Conservation (phyloP, 2,329 filamentous ascomycete species). For the Botrytis hyacinthi region DNA sequence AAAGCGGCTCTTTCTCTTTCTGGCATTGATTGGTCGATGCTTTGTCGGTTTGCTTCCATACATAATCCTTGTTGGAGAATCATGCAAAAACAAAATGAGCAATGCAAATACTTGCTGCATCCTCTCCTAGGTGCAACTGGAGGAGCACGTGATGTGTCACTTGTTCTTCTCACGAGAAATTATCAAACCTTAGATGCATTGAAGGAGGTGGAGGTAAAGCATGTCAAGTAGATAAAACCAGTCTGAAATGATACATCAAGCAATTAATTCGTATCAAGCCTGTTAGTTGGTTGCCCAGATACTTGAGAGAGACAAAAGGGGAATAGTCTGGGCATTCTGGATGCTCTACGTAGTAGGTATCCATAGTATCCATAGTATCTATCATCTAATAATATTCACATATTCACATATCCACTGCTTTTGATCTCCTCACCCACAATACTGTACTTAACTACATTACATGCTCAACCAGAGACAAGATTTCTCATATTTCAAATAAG, state of each 20-base stretch:
- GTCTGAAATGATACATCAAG: not conserved
- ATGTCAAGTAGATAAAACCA: not conserved
- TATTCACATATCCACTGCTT: not conserved
- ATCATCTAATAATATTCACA: not conserved
- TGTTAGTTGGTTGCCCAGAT: not conserved
- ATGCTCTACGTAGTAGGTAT: not conserved
- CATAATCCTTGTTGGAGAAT: not conserved
- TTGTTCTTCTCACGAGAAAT: not conserved
- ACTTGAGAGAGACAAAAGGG: not conserved
- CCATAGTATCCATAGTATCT: not conserved
- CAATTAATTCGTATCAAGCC: not conserved
- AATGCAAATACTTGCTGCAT: not conserved
- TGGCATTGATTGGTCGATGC: conserved; percentile 11
- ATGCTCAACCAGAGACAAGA: not conserved
- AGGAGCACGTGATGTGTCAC: not conserved
- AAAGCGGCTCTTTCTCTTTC: conserved; percentile 8
- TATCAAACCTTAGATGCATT: too few species aligned
- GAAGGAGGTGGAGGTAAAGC: not conserved
- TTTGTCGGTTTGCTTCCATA: not conserved
- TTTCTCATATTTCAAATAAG: not conserved
- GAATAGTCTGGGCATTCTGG: not conserved
- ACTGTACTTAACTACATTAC: not conserved
- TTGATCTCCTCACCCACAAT: not conserved
- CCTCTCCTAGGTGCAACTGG: not conserved
- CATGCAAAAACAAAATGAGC: conserved; percentile 7